Base-by-base conservation (phyloP, 1,139 yeast species). In the Nakaseomyces nivariensis region DNA sequence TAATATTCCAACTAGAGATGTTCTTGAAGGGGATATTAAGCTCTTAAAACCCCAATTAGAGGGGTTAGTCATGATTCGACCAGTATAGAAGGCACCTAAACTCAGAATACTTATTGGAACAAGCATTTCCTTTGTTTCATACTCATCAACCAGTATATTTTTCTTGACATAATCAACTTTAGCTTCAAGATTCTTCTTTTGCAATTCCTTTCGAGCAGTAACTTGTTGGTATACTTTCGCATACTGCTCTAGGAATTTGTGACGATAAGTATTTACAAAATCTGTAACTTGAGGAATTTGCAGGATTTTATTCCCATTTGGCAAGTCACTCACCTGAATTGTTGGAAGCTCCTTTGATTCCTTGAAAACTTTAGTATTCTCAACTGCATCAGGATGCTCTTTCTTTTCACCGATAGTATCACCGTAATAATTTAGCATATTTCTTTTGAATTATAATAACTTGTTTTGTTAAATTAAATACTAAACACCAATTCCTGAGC, bases 221-320 rank as follows among this genome's bases (percentile, higher is more conserved):
- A 41, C 24, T 8, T 41, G n/a, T 3, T 27, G 11, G 27, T 41
- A 41, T 5, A 11, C 24, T 29, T 17, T 41, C 5, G 10, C 43
- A 37, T 45, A 45, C 8, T 17, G 27, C 11, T 37, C 37, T 13
- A 26, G n/a, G 10, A 42, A 22, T 29, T 41, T 41, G 11, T 41
- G 22, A 27, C 44, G 33, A 11, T 41, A 41, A 11, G 7, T 13
- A 27, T 29, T 29, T 13, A 41, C 34, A 41, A 27, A 29, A n/a
- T 41, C 44, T 6, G 44, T 46, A 31, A 46, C 37, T 17, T 46
- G 37, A 11, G 42, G 44, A 31, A 46, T 34, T 10, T 38, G 44
- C 25, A 46, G 22, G 8, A 63, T 56, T 29, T 59, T 54, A 46
- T 62, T 60, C n/a, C 67, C 67, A 22, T 51, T 56, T 6, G 61